A percentile compares a stretch with the other conserved stretches of the same genome.
These are phyloP conservation scores for Crithidia acanthocephali DNA, from an alignment of 208 protist species.

Conservation along the genomic window DNA sequence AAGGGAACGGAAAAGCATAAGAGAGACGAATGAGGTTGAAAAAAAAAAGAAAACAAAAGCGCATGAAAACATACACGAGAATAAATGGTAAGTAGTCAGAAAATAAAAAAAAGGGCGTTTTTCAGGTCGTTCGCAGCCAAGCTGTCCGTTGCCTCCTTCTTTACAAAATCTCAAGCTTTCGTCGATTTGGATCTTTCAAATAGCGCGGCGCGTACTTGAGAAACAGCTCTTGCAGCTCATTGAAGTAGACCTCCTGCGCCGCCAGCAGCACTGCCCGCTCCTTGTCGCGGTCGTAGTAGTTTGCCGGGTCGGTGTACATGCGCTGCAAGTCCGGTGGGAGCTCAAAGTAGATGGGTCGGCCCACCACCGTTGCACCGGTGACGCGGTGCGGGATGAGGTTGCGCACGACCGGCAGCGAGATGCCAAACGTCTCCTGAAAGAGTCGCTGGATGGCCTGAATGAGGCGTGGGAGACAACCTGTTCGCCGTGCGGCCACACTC, in stretches of 20 bases:
- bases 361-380: constrained; percentile 50
- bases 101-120: not conserved
- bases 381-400: constrained; percentile 52
- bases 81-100: not conserved
- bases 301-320: constrained; percentile 37
- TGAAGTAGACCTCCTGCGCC: constrained; percentile 42
- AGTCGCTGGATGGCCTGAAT: constrained; percentile 34
- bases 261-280: constrained; percentile 34
- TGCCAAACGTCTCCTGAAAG: constrained; percentile 54
- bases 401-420: constrained; percentile 58
- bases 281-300: constrained; percentile 38
- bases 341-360: constrained; percentile 50
- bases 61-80: not conserved
- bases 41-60: constrained; percentile 2
- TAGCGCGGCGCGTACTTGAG: constrained; percentile 47
- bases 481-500: too few relatives aligned
- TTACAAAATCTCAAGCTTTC: constrained; percentile 34
- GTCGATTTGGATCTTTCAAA: constrained; percentile 31
- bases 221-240: constrained; percentile 48
- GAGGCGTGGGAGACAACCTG: constrained; percentile 7
- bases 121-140: not conserved
- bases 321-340: constrained; percentile 33
- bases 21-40: not conserved
- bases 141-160: too few relatives aligned
- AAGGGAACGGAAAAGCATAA: not conserved